Evolutionary conservation across 108 stramenopile species (phyloP).

Genomic region (Cyclotella choctawhatcheeana): DNA sequence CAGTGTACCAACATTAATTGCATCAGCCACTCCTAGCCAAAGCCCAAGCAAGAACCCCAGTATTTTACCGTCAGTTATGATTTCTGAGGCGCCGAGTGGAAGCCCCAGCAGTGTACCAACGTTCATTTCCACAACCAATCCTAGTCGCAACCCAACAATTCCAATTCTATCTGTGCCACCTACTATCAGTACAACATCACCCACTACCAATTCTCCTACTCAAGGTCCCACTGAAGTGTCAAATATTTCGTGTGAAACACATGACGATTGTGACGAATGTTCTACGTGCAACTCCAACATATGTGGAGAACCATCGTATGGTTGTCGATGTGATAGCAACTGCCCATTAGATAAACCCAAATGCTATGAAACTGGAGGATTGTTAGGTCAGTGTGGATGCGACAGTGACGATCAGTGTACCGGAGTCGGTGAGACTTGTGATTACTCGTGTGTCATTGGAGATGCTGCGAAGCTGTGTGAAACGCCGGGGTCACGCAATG

Average conservation of each 20-base stretch:
- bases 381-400: neutral
- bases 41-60: neutral
- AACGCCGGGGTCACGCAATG: neutral
- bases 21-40: neutral
- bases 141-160: neutral
- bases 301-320: neutral
- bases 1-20: neutral
- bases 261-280: slow-evolving; percentile 3
- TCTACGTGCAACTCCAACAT: neutral
- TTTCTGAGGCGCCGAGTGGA: neutral
- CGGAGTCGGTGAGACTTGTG: slow-evolving; percentile 3
- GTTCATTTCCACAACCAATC: neutral
- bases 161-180: neutral
- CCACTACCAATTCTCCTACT: neutral
- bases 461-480: neutral
- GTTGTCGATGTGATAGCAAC: slow-evolving; percentile 5
- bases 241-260: neutral
- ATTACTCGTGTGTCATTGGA: neutral
- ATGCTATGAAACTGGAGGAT: neutral
- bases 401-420: slow-evolving; percentile 10
- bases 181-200: neutral
- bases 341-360: slow-evolving; percentile 6
- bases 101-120: neutral
- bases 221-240: neutral
- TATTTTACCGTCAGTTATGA: neutral